Evolutionary conservation across 176 grass and related monocot species (phyloP), one percentile per base, ranked within the genome.

Genomic region (Avena insularis): DNA sequence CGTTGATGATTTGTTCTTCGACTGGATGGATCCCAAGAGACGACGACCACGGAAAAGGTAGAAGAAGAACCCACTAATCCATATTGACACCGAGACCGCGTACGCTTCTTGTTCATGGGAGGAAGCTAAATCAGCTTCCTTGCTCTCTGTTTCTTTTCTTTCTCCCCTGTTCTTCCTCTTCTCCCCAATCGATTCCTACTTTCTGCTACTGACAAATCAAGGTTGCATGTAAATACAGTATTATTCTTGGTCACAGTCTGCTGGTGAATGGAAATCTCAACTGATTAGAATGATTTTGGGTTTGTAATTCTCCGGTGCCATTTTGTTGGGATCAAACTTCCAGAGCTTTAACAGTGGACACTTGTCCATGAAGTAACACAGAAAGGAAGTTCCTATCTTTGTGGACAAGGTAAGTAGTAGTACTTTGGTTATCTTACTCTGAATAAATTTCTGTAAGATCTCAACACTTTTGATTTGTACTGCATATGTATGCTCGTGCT

Each of bases 141-240:
- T 48, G 80, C 74, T 79, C 65, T 36, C 16, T 80, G 75, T 86
- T 82, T 75, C 14, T 2, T 49, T 83, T 75, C 14, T 4, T 25
- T 83, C 66, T 87, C 85, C 84, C 56, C 55, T 84, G 75, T 90
- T 87, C 79, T 84, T 45, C 51, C 78, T 62, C 15, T 43, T 43
- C 40, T 8, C 40, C 40, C 62, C 62, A 54, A n/a, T 90, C 78
- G 19, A 55, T 43, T 48, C 60, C 57, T 90, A 25, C 40, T 53
- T 70, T 75, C 40, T 81, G 5, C 15, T 3, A 88, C 81, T 88
- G 82, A 91, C 85, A 81, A 81, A 64, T 75, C 71, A 90, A 78
- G 55, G 19, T 75, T 80, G 75, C 35, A 81, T 91, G 85, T 91
- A 91, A 91, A 91, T 91, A 33, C 31, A 33, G 31, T 33, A 91